Evolutionary conservation across 805 yeast species (phyloP), one percentile per base, ranked within the genome.

Genomic region (Saccharomycopsis sp.): DNA sequence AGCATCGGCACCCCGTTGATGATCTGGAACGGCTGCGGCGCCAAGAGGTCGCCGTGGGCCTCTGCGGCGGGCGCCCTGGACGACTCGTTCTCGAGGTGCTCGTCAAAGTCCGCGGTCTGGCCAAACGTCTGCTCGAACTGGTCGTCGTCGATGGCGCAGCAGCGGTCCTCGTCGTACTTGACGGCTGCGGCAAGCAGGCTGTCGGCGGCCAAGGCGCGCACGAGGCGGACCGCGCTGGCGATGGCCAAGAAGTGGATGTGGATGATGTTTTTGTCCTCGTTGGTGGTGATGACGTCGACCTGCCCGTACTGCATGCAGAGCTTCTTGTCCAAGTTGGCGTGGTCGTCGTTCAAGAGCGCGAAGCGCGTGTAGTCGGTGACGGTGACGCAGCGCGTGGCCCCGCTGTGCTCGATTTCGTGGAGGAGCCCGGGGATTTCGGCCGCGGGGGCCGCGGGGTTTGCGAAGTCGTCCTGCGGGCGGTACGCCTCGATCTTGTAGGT

Each of bases 301-400:
- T 59, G 59, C 5, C 62, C 63, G 53, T 47, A 61, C 18, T 50
- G 24, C 15, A 59, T 47, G 12, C 56, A 21, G 4, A 61, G 52
- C 37, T 59, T 59, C 24, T 61, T 61, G 24, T 61, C 63, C 54
- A 61, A 55, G 46, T 61, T 61, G 15, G 56, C 63, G 29, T 57
- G 58, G 44, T 61, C 63, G 51, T 61, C 63, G 37, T 61, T 61
- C 21, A 61, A 52, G 9, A 56, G 50, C 8, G 44, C 34, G 34
- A 61, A 57, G 29, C 23, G 51, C 4, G 62, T 57, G 50, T 47
- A 61, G 3, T 54, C 56, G 4, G 58, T 34, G 16, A 61, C 54
- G 23, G 54, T 59, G 2, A 61, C 16, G 48, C 61, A 54, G 40
- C 63, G 37, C 9, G 62, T 58, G 29, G 63, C 60, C 9, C 57